phyloP scores from a whole-genome alignment of 2,329 filamentous ascomycete genomes.

The Pyrenochaeta sp. region DNA sequence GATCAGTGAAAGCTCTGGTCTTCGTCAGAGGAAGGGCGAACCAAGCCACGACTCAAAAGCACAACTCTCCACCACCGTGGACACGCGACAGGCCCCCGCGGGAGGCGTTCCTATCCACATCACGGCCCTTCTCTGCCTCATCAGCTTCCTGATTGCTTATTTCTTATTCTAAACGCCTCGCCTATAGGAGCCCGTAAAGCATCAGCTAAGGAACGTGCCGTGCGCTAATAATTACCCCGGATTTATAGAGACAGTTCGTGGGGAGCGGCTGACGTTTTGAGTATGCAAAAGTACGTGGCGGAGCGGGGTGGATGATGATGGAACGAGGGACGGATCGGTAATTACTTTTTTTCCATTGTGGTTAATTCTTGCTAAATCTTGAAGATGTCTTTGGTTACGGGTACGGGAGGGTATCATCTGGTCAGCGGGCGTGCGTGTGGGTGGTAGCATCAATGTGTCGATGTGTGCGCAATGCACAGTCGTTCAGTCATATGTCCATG shows the following conservation, averaged over 20 bases:
- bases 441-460: conserved; percentile 38
- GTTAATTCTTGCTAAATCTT: conserved; percentile 27
- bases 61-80: conserved; percentile 58
- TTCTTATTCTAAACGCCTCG: conserved; percentile 79
- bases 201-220: conserved; percentile 24
- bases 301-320: conserved; percentile 3
- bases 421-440: conserved; percentile 17
- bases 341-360: conserved; percentile 29
- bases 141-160: conserved; percentile 94
- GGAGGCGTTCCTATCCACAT: conserved; percentile 88
- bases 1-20: conserved; percentile 61
- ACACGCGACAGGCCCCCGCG: conserved; percentile 59
- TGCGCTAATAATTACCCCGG: conserved; percentile 30
- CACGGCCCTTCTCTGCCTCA: conserved; percentile 80
- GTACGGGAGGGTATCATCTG: conserved; percentile 23
- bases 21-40: conserved; percentile 80
- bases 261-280: conserved; percentile 22
- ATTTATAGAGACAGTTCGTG: conserved; percentile 26
- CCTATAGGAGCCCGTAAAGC: conserved; percentile 26
- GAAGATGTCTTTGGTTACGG: conserved; percentile 31
- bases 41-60: conserved; percentile 60
- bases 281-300: conserved; percentile 8
- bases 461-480: conserved; percentile 34
- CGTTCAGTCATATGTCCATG: conserved; percentile 24
- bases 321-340: conserved; percentile 8